These are phyloP conservation scores for Cercospora zeina DNA, from an alignment of 2,329 filamentous ascomycete species.

Conservation along the genomic window DNA sequence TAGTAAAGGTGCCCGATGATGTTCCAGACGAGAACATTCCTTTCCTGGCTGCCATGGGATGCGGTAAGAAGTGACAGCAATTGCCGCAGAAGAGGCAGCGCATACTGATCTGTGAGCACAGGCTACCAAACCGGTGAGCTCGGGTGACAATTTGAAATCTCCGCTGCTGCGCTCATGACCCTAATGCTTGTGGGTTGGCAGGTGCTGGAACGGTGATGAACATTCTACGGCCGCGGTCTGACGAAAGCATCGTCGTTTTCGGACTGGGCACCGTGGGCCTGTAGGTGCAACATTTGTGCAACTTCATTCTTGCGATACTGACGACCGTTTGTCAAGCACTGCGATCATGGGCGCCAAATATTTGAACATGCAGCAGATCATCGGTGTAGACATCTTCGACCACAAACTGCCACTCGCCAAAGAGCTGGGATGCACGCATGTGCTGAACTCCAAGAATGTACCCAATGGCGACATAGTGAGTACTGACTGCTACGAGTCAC, in stretches of 20 bases:
- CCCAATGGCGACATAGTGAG: constrained; percentile 14
- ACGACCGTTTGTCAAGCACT: constrained; percentile 3
- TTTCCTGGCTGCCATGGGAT: not conserved
- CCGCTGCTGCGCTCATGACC: not conserved
- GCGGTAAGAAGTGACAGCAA: not conserved
- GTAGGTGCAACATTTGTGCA: not conserved
- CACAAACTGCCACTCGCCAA: constrained; percentile 26
- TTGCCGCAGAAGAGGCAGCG: too few species aligned
- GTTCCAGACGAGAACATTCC: not conserved
- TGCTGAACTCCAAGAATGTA: constrained; percentile 23
- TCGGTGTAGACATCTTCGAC: constrained; percentile 30
- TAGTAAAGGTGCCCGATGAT: not conserved
- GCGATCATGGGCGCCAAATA: constrained; percentile 30
- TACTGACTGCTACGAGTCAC: not conserved
- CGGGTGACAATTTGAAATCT: not conserved
- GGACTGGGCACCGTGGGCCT: constrained; percentile 23
- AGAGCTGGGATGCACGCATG: constrained; percentile 26
- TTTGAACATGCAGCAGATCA: constrained; percentile 26
- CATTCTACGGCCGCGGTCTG: not conserved
- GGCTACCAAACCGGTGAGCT: not conserved
- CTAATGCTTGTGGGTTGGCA: not conserved
- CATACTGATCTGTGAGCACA: not conserved
- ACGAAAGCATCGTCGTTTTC: not conserved
- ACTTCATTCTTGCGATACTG: not conserved
- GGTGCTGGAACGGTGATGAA: not conserved